A percentile compares a stretch with the other conserved stretches of the same genome.
These are phyloP conservation scores for Claviceps maximensis DNA, from an alignment of 2,329 filamentous ascomycete genomes.

Conservation along the genomic window DNA sequence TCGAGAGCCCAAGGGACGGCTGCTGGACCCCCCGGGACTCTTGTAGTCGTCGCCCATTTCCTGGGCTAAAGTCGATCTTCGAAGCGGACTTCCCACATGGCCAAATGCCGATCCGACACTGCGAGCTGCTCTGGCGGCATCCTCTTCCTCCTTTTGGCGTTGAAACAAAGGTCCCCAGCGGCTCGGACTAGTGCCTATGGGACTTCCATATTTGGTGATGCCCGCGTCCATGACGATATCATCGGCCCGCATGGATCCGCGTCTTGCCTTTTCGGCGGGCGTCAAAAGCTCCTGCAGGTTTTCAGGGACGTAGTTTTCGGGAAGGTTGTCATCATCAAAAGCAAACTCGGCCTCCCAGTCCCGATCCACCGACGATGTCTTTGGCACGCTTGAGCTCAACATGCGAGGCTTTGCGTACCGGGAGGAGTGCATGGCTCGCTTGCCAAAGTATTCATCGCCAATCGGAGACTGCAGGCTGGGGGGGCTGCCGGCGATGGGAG, in stretches of 20 bases:
- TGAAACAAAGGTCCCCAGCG: slow-evolving; percentile 50
- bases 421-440: slow-evolving; percentile 59
- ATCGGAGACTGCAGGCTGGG: slow-evolving; percentile 38
- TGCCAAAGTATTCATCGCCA: slow-evolving; percentile 49
- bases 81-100: slow-evolving; percentile 51
- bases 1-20: slow-evolving; percentile 25
- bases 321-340: slow-evolving; percentile 54
- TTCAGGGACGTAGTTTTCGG: slow-evolving; percentile 56
- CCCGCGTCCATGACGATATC: slow-evolving; percentile 33
- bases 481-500: slow-evolving; percentile 32
- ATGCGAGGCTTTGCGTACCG: slow-evolving; percentile 53
- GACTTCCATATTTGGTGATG: slow-evolving; percentile 47
- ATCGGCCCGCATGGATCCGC: slow-evolving; percentile 43
- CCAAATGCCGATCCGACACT: slow-evolving; percentile 43
- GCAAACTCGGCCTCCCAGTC: slow-evolving; percentile 58
- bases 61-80: slow-evolving; percentile 47
- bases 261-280: slow-evolving; percentile 51
- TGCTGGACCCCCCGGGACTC: slow-evolving; percentile 21
- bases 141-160: slow-evolving; percentile 46
- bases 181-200: slow-evolving; percentile 44
- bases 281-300: slow-evolving; percentile 53
- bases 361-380: slow-evolving; percentile 46
- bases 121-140: slow-evolving; percentile 24
- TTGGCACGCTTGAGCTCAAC: slow-evolving; percentile 56
- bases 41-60: slow-evolving; percentile 29